These are phyloP conservation scores for Ustilago bromivora DNA, from an alignment of 1,284 basidiomycete genomes.

Conservation along the genomic window DNA sequence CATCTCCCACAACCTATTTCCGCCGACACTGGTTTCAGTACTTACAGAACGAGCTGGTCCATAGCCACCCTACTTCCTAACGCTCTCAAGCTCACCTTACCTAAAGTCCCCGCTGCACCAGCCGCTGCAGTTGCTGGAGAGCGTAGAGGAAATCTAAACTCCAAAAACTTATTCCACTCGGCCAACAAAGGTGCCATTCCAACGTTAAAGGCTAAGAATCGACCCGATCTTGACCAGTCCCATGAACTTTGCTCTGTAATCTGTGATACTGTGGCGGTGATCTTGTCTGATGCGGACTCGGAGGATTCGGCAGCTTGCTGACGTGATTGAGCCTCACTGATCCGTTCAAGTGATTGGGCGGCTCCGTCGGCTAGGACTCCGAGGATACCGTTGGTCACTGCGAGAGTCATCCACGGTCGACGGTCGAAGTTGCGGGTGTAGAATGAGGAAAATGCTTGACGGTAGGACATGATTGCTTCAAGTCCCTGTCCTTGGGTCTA, in stretches of 20 bases:
- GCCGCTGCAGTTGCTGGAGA: slow-evolving; percentile 15
- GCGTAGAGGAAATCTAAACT: slow-evolving; percentile 59
- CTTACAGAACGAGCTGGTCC: slow-evolving; percentile 66
- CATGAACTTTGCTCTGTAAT: slow-evolving; percentile 19
- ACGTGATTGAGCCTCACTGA: slow-evolving; percentile 21
- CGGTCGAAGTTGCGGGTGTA: slow-evolving; percentile 64
- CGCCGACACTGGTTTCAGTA: slow-evolving; percentile 18
- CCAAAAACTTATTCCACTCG: slow-evolving; percentile 67
- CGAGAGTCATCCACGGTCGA: slow-evolving; percentile 65
- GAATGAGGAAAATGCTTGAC: slow-evolving; percentile 56
- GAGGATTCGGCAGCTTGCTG: background rate
- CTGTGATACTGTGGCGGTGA: background rate
- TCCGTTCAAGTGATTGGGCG: slow-evolving; percentile 63
- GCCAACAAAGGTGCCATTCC: slow-evolving; percentile 66
- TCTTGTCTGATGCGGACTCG: background rate
- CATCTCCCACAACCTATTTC: background rate
- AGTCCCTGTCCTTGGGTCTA: background rate
- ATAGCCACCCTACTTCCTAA: slow-evolving; percentile 60
- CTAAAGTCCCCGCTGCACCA: slow-evolving; percentile 24
- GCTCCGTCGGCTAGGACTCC: slow-evolving; percentile 62
- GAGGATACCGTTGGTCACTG: slow-evolving; percentile 64
- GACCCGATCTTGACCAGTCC: slow-evolving; percentile 56
- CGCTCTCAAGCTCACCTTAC: slow-evolving; percentile 58
- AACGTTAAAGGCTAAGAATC: slow-evolving; percentile 64
- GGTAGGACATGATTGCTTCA: slow-evolving; percentile 33